Conservation (phyloP, 148 eudicot genomes). For the Nepenthes gracilis region DNA sequence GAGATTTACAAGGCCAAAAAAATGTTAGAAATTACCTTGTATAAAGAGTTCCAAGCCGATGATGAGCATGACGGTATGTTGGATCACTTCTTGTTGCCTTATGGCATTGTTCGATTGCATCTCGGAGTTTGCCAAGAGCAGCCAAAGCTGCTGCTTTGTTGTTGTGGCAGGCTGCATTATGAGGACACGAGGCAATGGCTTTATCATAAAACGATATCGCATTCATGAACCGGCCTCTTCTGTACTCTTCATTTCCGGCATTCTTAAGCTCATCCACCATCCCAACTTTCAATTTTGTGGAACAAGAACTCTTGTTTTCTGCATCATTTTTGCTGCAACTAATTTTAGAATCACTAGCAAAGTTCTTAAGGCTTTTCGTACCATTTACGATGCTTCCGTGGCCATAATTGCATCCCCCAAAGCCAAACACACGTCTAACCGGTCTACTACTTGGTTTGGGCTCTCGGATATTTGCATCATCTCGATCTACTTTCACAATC, state of each 20-base stretch:
- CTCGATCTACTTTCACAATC: neutral
- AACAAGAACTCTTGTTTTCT: constrained; percentile 11
- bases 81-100: constrained; percentile 29
- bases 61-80: constrained; percentile 29
- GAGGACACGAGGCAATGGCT: constrained; percentile 28
- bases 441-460: neutral
- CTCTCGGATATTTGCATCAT: neutral
- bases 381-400: constrained; percentile 39
- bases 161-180: constrained; percentile 28
- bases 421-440: constrained; percentile 7
- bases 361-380: constrained; percentile 7
- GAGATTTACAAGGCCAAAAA: neutral
- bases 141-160: constrained; percentile 37
- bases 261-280: constrained; percentile 26
- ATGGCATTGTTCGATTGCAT: constrained; percentile 34
- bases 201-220: constrained; percentile 27
- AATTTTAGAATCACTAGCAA: neutral
- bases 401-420: constrained; percentile 31
- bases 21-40: constrained; percentile 15
- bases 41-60: constrained; percentile 33
- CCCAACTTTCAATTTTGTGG: neutral
- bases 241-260: constrained; percentile 39
- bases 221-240: constrained; percentile 18
- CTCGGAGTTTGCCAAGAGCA: constrained; percentile 27
- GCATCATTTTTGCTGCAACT: constrained; percentile 1